Base-by-base conservation (phyloP, 2,329 filamentous ascomycete genomes). In the Conoideocrella luteorostrata region DNA sequence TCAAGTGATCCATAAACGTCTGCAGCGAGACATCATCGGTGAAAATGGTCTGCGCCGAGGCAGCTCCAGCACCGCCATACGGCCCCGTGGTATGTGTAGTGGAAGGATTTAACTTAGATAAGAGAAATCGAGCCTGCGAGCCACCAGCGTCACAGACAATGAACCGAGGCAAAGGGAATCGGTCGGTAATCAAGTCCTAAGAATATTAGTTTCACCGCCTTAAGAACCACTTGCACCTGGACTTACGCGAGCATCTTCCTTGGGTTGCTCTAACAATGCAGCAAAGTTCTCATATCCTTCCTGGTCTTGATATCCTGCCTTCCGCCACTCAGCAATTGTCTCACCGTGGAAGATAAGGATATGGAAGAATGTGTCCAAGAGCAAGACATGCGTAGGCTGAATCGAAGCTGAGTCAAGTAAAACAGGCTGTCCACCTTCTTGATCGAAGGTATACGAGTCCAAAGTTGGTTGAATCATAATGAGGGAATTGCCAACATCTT, bases 281-380 rank as follows among this genome's bases (percentile, higher is more conserved):
- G 84, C 85, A 69, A 98, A 95, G 67, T 96, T 97, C 66, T 97
- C 93, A 59, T 98, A 98, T 9, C 93, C 93, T 61, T 96, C 91
- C 65, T 97, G 91, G 2, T 96, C 89, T 56, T 98, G 93, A 61
- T 98, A 98, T 1, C 93, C 93, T 15, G 90, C 90, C 66, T 98
- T 97, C 52, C 90, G 83, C 93, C 93, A 98, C 63, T 96, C 89
- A 1, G 93, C 93, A 65, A 97, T 86, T 0, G 91, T 97, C 72
- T 98, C 91, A 50, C 93, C 93, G 58, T 98, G 90, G 78, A 97
- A 98, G 56, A 98, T 98, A 44, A 98, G 80, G 49, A 98, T 98
- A 64, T 98, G 93, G 78, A 98, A 98, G 74, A 98, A 98, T 0
- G 93, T 97, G 59, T 98, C 93, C 44, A 98, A 82, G 10, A 98